Evolutionary conservation across 176 grass and related monocot genomes (phyloP), one percentile per base, ranked within the genome.

Genomic region (Alopecurus myosuroides): DNA sequence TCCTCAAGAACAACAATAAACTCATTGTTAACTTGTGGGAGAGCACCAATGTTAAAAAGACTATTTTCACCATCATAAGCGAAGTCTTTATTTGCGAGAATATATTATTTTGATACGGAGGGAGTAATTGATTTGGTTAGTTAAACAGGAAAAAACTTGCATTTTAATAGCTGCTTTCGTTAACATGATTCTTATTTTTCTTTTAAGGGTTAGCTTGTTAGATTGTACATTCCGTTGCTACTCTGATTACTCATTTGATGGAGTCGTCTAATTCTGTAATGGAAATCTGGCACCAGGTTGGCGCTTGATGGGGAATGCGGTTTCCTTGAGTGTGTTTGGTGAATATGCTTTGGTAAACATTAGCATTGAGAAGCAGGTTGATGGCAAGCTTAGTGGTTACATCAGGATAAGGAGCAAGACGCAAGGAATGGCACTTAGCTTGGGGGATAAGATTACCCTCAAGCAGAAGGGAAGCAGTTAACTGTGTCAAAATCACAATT

Each of bases 291-390:
- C 48, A 66, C 25, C 84, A 94, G 92, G 75, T 94, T 87, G 31
- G 89, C 84, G 2, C 86, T 94, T 52, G 89, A 94, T 7, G 92
- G 89, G 64, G 92, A 94, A 74, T 94, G 92, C 26, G 92, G 92
- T 76, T 94, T 85, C 56, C 72, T 94, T 14, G 92, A 94, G 92
- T 70, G 92, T 92, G 44, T 94, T 94, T 66, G 92, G 84, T 0
- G 92, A 94, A 75, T 89, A 94, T 82, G 92, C 92, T 62, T 89
- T 94, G 89, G 92, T 94, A 49, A 94, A 94, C 77, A 88, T 94
- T 62, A 91, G 89, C 85, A 79, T 94, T 31, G 92, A 94, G 84
- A 94, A 92, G 79, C 92, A 94, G 44, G 77, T 46, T 30, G 92
- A 94, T 63, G 89, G 85, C 22, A 92, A 94, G 85, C 89, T 94